Conservation (phyloP, 2,329 filamentous ascomycete genomes). For the Domatiomyces globalis region DNA sequence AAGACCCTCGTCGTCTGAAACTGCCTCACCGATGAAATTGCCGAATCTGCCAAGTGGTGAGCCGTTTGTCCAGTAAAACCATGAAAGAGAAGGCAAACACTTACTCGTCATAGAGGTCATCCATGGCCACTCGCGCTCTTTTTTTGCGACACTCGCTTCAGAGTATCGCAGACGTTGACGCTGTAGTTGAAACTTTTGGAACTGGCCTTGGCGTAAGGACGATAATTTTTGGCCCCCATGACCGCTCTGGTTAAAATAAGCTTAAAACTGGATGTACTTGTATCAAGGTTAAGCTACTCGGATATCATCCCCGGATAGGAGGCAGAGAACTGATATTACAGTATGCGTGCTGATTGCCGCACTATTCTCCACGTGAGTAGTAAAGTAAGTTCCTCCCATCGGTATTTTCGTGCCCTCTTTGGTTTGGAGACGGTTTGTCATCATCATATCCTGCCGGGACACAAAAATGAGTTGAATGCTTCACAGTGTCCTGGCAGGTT, state of each 20-base stretch:
- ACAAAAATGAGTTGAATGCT: too few species aligned
- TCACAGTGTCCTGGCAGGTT: too few species aligned
- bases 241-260: neutral
- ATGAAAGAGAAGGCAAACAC: conserved; percentile 2
- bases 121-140: conserved; percentile 41
- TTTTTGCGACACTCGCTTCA: neutral
- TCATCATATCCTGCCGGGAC: too few species aligned
- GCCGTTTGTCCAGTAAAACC: conserved; percentile 1
- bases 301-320: too few species aligned
- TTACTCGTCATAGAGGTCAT: conserved; percentile 95
- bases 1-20: conserved; percentile 71
- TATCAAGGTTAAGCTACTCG: too few species aligned
- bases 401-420: too few species aligned
- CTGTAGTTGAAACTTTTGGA: neutral
- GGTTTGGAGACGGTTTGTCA: too few species aligned
- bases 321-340: too few species aligned
- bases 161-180: neutral
- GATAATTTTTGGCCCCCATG: neutral
- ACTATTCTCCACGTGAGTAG: too few species aligned
- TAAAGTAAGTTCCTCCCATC: too few species aligned
- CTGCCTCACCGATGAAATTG: conserved; percentile 93
- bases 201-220: neutral
- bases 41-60: conserved; percentile 54
- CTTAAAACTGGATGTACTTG: neutral
- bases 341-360: too few species aligned